These are phyloP conservation scores for Arthrobotrys musiformis DNA, from an alignment of 2,329 filamentous ascomycete genomes.

Conservation along the genomic window DNA sequence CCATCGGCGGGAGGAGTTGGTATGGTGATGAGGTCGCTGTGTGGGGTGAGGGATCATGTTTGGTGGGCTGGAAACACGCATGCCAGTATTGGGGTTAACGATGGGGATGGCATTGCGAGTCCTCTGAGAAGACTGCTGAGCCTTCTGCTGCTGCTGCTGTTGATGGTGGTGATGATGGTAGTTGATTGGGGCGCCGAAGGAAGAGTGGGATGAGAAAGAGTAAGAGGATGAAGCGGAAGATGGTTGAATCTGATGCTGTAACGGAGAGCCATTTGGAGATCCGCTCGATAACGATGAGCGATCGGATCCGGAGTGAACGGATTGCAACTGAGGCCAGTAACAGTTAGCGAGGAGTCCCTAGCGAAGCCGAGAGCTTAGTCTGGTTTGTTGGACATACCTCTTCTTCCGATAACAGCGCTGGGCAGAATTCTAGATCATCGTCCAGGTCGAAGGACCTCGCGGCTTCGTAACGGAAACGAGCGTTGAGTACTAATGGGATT, in stretches of 20 bases:
- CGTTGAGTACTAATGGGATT: constrained; percentile 77
- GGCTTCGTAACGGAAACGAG: constrained; percentile 88
- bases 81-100: constrained; percentile 92
- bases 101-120: constrained; percentile 96
- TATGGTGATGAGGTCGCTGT: constrained; percentile 55
- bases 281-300: constrained; percentile 94
- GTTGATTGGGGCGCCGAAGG: constrained; percentile 71
- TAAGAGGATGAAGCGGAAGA: constrained; percentile 69
- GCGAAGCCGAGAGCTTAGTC: constrained; percentile 33
- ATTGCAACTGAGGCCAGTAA: constrained; percentile 43
- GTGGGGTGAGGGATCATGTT: constrained; percentile 63
- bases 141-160: constrained; percentile 74
- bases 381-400: constrained; percentile 72
- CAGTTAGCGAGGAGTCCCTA: constrained; percentile 29
- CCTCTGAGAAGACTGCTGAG: constrained; percentile 89
- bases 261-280: constrained; percentile 89
- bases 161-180: constrained; percentile 73
- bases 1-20: constrained; percentile 53
- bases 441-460: constrained; percentile 94
- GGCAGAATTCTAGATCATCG: constrained; percentile 96
- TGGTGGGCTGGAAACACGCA: constrained; percentile 87
- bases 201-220: constrained; percentile 73
- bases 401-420: constrained; percentile 87
- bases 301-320: constrained; percentile 71
- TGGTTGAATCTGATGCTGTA: constrained; percentile 81